Evolutionary conservation across 2,329 filamentous ascomycete genomes (phyloP).

Genomic region (Alternaria ethzedia): DNA sequence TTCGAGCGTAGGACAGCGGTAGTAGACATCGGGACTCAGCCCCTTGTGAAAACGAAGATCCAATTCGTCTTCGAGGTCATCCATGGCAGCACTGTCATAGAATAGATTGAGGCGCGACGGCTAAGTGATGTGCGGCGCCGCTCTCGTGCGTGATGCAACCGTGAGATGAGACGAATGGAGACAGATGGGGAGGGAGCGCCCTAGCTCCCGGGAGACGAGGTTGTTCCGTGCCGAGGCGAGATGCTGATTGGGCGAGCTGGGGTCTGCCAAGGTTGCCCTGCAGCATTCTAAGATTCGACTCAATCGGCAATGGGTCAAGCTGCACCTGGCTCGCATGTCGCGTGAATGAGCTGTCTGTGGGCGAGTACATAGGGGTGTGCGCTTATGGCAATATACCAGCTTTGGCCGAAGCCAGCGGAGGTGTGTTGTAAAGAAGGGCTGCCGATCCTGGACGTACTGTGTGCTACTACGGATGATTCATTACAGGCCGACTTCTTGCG

Average conservation of each 20-base stretch:
- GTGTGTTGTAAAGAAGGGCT: not conserved
- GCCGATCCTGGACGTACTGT: not conserved
- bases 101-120: not conserved
- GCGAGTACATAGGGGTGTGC: not conserved
- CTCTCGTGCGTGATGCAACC: conserved; percentile 4
- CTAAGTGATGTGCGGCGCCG: conserved; percentile 4
- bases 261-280: conserved; percentile 3
- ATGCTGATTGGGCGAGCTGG: not conserved
- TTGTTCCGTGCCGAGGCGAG: not conserved
- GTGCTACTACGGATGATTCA: not conserved
- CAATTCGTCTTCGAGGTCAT: conserved; percentile 40
- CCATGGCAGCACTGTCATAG: conserved; percentile 22
- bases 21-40: conserved; percentile 41
- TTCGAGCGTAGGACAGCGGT: conserved; percentile 37
- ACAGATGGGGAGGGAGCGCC: not conserved
- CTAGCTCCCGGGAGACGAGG: not conserved
- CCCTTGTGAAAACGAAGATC: conserved; percentile 39
- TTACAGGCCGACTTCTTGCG: not conserved
- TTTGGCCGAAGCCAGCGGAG: not conserved
- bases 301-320: conserved; percentile 1
- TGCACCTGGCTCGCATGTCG: not conserved
- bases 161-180: conserved; percentile 2
- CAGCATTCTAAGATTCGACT: conserved; percentile 1
- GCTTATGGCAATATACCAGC: not conserved
- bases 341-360: not conserved